These are phyloP conservation scores for Eimeria sp. DNA, from an alignment of 169 alveolate genomes.

Conservation along the genomic window DNA sequence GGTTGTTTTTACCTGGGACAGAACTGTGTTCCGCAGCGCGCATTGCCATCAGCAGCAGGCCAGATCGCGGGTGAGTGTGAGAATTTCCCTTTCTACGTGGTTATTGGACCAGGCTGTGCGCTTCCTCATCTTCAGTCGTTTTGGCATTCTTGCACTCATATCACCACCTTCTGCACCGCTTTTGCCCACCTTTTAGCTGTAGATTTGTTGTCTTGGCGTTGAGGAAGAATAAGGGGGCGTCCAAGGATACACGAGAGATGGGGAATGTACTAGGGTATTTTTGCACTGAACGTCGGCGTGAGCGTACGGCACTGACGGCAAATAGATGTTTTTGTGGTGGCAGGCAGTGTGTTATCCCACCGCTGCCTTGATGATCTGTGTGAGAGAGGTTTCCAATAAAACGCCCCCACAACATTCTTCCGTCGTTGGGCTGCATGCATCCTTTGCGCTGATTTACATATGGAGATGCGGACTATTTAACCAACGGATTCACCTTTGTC, in stretches of 20 bases:
- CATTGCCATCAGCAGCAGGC: not conserved
- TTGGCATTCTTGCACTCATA: not conserved
- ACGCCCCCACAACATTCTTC: not conserved
- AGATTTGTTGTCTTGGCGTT: too few relatives aligned
- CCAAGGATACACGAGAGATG: too few relatives aligned
- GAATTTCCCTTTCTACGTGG: not conserved
- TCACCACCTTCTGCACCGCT: too few relatives aligned
- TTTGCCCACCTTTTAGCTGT: too few relatives aligned
- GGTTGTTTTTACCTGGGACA: not conserved
- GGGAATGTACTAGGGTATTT: too few relatives aligned
- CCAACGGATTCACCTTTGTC: too few relatives aligned
- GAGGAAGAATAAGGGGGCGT: too few relatives aligned
- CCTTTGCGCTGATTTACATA: not conserved
- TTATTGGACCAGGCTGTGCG: constrained; percentile 8
- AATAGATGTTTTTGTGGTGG: not conserved
- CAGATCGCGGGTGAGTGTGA: not conserved
- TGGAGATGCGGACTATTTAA: too few relatives aligned
- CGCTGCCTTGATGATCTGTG: not conserved
- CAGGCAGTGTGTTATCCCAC: not conserved
- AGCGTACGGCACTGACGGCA: not conserved
- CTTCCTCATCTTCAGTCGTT: not conserved
- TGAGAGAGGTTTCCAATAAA: not conserved
- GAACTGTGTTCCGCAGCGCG: not conserved
- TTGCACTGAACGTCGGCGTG: not conserved
- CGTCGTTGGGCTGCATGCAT: not conserved